Evolutionary conservation across 2,329 filamentous ascomycete genomes (phyloP), one percentile per base, ranked within the genome.

Genomic region (Macrophomina tecta): DNA sequence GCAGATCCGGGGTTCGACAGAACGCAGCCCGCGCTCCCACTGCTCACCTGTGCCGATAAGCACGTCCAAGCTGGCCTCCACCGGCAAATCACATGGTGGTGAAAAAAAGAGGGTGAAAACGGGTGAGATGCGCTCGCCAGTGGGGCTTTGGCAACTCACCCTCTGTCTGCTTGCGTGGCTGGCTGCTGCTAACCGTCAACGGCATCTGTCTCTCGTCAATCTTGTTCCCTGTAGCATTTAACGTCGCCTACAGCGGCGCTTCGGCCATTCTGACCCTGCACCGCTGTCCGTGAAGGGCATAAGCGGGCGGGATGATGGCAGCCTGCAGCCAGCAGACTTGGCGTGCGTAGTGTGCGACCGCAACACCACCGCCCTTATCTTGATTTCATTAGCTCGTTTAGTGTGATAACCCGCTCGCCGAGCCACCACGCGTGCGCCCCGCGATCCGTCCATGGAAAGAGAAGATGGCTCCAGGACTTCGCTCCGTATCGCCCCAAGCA

Each of bases 341-440:
- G 18, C 49, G 14, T 53, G 49, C 49, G 49, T n/a, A 34, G 4
- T 16, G 49, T 36, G 4, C 49, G 30, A 34, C 30, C 53, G 36
- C 53, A 58, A 58, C 53, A 60, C 28, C 55, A 49, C 28, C 30
- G 42, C 42, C 32, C 58, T 62, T 62, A 62, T 62, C 58, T 62
- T 62, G 30, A 62, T 62, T 62, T n/a, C 42, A 61, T 61, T 61
- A 61, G 56, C 40, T 46, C 42, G 56, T 28, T 30, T n/a, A 16
- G 42, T 46, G 40, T 49, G 45, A 49, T 49, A 62, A 62, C 58
- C 45, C 11, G 30, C 30, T 49, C 23, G 30, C 7, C 58, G 30
- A 45, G 8, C 58, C 58, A 28, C 58, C 58, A 60, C 56, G 56
- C 56, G 8, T 18, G 8, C 58, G 28, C n/a, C 16, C 34, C 16